Evolutionary conservation across 2,329 filamentous ascomycete species (phyloP), one percentile per base, ranked within the genome.

Genomic region (Didymella pinodella): DNA sequence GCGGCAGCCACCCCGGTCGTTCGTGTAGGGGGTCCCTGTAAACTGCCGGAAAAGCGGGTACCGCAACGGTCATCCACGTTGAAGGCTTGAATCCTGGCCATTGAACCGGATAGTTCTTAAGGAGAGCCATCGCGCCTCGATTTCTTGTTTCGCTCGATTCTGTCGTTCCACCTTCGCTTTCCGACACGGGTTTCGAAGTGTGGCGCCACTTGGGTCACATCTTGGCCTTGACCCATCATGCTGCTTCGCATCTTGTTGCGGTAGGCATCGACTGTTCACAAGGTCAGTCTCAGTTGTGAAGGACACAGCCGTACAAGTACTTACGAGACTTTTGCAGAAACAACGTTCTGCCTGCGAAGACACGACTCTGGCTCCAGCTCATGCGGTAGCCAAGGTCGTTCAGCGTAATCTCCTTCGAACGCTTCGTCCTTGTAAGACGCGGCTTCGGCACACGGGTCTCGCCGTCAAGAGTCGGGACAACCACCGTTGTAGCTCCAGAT

Each of bases 341-440:
- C 47, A 97, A 83, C 40, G 90, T 92, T 67, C 92, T 86, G 12
- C 90, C 91, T 1, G 93, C 89, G 81, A 98, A 97, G 11, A 94
- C 91, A 71, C 94, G 85, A 75, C 93, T 95, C 80, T 98, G 94
- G 54, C 93, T 89, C 94, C 95, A 99, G 48, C 92, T 93, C 91
- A 99, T 96, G 46, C 94, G 88, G 76, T 96, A 96, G 2, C 93
- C 94, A 45, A 98, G 81, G 73, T 98, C 93, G 74, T 98, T 98
- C 62, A 98, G 81, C 48, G 91, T 87, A n/a, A 95, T 88, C 75
- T 98, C 94, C 80, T 92, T 95, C 48, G 84, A 86, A 48, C 92
- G 87, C 66, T 87, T 86, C 44, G 83, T 81, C 72, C 86, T 88
- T 48, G 88, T 88, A 77, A 93, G 88, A 58, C 88, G 85, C 26